Evolutionary conservation across 257 asterid genomes (phyloP).

Genomic region (Henckelia pumila): DNA sequence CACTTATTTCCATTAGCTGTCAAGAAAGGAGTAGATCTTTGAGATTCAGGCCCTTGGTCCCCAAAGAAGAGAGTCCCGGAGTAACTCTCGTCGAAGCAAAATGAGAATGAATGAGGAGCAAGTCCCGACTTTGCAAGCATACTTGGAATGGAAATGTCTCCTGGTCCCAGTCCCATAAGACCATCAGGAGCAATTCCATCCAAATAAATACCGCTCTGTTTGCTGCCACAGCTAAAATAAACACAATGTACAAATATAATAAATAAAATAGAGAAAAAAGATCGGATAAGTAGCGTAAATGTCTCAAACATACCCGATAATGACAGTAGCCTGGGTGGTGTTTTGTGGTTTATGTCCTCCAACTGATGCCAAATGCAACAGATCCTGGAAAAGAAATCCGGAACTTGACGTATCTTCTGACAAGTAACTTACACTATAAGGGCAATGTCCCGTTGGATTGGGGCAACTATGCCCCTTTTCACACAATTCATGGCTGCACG

Average conservation of each 20-base stretch:
- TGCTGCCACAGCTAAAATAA: slow-evolving; percentile 72
- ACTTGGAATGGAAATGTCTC: slow-evolving; percentile 73
- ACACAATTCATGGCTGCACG: slow-evolving; percentile 70
- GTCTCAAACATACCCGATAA: slow-evolving; percentile 51
- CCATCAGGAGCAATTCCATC: slow-evolving; percentile 86
- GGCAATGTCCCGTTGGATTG: slow-evolving; percentile 60
- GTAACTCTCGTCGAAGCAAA: slow-evolving; percentile 67
- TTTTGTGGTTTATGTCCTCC: slow-evolving; percentile 43
- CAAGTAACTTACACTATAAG: slow-evolving; percentile 50
- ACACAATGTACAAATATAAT: background rate
- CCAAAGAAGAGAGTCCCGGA: slow-evolving; percentile 80
- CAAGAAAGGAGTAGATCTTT: slow-evolving; percentile 54
- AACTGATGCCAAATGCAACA: slow-evolving; percentile 49
- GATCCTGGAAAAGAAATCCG: slow-evolving; percentile 74
- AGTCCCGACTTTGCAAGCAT: slow-evolving; percentile 71
- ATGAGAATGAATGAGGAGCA: slow-evolving; percentile 67
- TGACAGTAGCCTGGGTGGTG: slow-evolving; percentile 46
- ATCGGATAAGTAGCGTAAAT: slow-evolving; percentile 1
- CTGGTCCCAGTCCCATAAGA: slow-evolving; percentile 78
- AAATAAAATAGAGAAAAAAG: slow-evolving; percentile 9
- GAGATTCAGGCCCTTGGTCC: slow-evolving; percentile 66
- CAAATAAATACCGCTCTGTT: slow-evolving; percentile 71
- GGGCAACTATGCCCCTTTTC: slow-evolving; percentile 45
- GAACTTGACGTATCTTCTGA: slow-evolving; percentile 69
- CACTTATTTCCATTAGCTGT: slow-evolving; percentile 40